Evolutionary conservation across 208 protist genomes (phyloP).

Genomic region (Leishmania braziliensis): DNA sequence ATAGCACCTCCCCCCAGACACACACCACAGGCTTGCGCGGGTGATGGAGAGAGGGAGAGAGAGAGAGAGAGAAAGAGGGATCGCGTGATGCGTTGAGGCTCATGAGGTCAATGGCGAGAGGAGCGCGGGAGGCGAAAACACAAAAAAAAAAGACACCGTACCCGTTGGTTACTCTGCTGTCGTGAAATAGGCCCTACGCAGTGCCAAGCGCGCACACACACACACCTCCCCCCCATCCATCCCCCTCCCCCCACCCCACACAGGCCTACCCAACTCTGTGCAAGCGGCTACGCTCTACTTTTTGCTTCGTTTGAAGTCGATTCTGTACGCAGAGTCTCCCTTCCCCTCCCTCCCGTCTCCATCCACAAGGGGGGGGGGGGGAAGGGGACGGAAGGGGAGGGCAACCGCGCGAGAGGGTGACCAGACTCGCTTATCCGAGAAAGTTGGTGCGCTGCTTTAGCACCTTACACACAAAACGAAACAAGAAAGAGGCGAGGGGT

Average conservation of each 20-base stretch:
- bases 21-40: neutral
- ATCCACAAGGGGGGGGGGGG: neutral
- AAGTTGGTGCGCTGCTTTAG: neutral
- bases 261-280: neutral
- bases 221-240: too few species aligned
- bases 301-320: neutral
- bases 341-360: neutral
- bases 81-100: neutral
- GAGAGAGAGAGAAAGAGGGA: neutral
- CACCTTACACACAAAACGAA: neutral
- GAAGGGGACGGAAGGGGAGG: neutral
- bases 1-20: neutral
- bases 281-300: neutral
- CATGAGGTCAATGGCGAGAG: neutral
- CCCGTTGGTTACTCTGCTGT: neutral
- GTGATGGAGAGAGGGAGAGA: neutral
- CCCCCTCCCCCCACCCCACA: neutral
- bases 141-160: neutral
- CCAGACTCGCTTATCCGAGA: slow-evolving; percentile 4
- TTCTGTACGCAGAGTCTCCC: neutral
- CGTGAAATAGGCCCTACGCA: neutral
- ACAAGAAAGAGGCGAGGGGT: neutral
- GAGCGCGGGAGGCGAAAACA: neutral
- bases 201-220: neutral
- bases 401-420: neutral